phyloP scores from a whole-genome alignment of 148 eudicot species.

The Silene conica region DNA sequence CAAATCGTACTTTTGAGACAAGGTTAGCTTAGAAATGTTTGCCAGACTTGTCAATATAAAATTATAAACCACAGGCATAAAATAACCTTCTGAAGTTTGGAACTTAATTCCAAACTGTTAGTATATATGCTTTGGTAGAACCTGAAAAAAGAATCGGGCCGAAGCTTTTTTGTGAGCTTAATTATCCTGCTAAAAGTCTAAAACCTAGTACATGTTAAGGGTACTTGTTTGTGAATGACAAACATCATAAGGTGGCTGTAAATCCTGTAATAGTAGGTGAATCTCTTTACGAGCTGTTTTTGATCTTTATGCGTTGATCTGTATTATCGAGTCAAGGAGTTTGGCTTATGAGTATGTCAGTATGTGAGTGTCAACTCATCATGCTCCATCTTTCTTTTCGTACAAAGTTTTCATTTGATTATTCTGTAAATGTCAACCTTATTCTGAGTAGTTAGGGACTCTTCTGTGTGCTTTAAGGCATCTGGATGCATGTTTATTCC shows the following conservation, averaged over 20 bases:
- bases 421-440: neutral
- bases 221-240: no score
- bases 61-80: neutral
- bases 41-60: neutral
- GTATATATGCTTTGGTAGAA: no score
- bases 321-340: no score
- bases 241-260: no score
- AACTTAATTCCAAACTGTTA: no score
- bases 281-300: no score
- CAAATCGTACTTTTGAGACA: neutral
- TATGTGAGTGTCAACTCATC: neutral
- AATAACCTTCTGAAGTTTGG: neutral
- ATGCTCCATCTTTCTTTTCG: neutral
- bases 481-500: neutral
- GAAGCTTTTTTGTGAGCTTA: no score
- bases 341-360: neutral
- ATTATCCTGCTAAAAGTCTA: no score
- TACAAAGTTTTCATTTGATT: neutral
- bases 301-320: no score
- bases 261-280: no score
- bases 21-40: neutral
- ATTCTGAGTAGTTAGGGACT: neutral
- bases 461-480: constrained; percentile 4
- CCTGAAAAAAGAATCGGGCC: no score
- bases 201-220: no score